Evolutionary conservation across 129 eudicot genomes (phyloP).

Genomic region (Pittosporum tobira): DNA sequence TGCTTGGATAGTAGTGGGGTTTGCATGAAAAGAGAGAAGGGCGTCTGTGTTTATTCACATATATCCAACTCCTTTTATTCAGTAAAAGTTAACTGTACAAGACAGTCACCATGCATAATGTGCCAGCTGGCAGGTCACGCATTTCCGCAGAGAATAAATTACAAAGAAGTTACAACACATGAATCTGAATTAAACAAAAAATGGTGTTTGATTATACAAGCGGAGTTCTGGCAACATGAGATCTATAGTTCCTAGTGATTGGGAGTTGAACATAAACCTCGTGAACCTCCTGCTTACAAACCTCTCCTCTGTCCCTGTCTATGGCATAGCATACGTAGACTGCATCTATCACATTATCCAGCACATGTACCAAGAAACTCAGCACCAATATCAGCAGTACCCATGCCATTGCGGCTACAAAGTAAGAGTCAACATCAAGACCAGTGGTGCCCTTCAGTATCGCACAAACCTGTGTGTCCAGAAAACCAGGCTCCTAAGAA

Average conservation of each 20-base stretch:
- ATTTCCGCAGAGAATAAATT: background rate
- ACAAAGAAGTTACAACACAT: constrained; percentile 26
- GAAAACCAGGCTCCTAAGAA: background rate
- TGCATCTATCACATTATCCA: constrained; percentile 77
- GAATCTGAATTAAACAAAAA: background rate
- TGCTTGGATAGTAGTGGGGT: too few relatives aligned
- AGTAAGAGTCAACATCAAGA: constrained; percentile 65
- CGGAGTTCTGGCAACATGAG: constrained; percentile 15
- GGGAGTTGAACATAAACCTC: constrained; percentile 85
- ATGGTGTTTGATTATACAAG: constrained; percentile 34
- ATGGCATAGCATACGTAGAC: constrained; percentile 86
- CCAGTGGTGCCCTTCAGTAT: constrained; percentile 38
- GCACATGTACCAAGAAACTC: constrained; percentile 49
- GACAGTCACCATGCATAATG: constrained; percentile 12
- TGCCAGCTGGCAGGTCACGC: constrained; percentile 2
- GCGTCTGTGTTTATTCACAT: too few relatives aligned
- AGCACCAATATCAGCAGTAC: constrained; percentile 46
- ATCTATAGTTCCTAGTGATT: constrained; percentile 51
- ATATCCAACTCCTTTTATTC: constrained; percentile 4
- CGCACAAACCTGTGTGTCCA: constrained; percentile 62
- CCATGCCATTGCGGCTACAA: constrained; percentile 54
- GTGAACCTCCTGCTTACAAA: constrained; percentile 67
- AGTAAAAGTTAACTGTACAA: constrained; percentile 1
- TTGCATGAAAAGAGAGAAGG: too few relatives aligned
- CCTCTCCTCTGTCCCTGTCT: constrained; percentile 83